phyloP scores from a whole-genome alignment of 305 asterid genomes.

The Fraxinus dipetala region DNA sequence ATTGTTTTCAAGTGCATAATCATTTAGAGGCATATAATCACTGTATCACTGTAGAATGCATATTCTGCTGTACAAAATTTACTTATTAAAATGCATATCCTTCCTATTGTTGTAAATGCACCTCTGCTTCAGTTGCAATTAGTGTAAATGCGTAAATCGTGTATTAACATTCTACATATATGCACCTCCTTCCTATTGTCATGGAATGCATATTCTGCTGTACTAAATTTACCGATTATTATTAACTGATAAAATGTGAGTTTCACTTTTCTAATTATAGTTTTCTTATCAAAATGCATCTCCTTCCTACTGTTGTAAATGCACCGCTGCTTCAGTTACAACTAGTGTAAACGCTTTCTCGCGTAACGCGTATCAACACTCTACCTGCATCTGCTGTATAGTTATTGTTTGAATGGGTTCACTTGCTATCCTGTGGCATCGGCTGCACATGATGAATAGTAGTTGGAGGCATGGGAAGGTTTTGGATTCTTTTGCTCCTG shows the following conservation, averaged over 20 bases:
- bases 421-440: not conserved
- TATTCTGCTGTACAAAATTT: not conserved
- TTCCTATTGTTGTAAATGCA: not conserved
- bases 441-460: not conserved
- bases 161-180: not conserved
- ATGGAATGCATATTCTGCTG: not conserved
- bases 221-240: not conserved
- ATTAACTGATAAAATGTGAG: not conserved
- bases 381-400: not conserved
- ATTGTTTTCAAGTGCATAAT: not conserved
- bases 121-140: not conserved
- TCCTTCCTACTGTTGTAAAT: not conserved
- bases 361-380: not conserved
- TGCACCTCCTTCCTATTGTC: not conserved
- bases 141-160: not conserved
- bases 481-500: not conserved
- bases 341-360: not conserved
- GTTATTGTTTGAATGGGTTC: not conserved
- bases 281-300: not conserved
- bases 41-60: not conserved
- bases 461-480: not conserved
- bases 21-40: not conserved
- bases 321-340: not conserved
- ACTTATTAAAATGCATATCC: not conserved
- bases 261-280: not conserved